Conservation (phyloP, 495 filamentous ascomycete species). For the Immersiella caudata region DNA sequence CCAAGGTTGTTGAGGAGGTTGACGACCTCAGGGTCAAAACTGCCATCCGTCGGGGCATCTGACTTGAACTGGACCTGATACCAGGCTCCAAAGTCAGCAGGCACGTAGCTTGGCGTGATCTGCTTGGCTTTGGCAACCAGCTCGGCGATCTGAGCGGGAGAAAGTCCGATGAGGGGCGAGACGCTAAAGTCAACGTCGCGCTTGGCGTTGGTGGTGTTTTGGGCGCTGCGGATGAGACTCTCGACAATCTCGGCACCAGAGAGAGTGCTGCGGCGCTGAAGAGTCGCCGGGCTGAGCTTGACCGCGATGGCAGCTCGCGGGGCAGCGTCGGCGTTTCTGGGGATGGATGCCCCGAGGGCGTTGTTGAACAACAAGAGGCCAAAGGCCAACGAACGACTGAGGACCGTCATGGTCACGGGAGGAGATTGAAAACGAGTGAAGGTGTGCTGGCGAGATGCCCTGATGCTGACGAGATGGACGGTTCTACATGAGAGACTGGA, state of each 20-base stretch:
- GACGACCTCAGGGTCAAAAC: background rate
- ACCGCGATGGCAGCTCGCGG: slow-evolving; percentile 11
- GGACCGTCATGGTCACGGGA: background rate
- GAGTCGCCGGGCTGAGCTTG: slow-evolving; percentile 9
- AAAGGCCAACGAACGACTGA: slow-evolving; percentile 16
- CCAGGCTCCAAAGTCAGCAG: slow-evolving; percentile 5
- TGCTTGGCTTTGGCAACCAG: slow-evolving; percentile 8
- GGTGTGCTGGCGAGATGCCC: background rate
- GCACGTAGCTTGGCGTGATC: slow-evolving; percentile 4
- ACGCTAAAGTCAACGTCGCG: slow-evolving; percentile 12
- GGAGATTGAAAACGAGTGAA: background rate
- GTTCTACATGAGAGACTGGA: background rate
- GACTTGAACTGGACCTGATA: slow-evolving; percentile 6
- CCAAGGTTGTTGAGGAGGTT: slow-evolving; percentile 12
- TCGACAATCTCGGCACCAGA: slow-evolving; percentile 10
- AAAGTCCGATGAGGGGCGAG: slow-evolving; percentile 8
- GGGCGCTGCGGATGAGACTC: slow-evolving; percentile 8
- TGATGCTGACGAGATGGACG: background rate
- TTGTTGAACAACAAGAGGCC: background rate
- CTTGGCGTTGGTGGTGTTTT: slow-evolving; percentile 9
- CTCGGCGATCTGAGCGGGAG: slow-evolving; percentile 11
- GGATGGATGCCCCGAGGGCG: slow-evolving; percentile 13
- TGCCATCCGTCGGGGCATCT: background rate
- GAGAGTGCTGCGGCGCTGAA: background rate
- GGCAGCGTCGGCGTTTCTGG: background rate